These are phyloP conservation scores for Durio zibethinus DNA, from an alignment of 345 rosid species.

Conservation along the genomic window DNA sequence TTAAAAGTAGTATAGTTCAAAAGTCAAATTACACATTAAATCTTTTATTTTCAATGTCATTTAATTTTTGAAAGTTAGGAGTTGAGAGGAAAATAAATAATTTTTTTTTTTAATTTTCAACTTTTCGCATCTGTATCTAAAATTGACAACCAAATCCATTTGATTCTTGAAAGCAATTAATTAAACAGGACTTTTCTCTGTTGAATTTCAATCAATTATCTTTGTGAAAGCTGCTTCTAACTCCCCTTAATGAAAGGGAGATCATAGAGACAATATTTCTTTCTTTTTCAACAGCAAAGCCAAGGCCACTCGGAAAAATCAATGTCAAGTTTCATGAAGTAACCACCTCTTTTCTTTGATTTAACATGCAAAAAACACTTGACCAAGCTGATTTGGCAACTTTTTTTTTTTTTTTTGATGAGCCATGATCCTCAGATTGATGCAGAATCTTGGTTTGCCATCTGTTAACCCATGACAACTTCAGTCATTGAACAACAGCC, in stretches of 20 bases:
- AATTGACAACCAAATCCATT: neutral
- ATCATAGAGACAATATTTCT: neutral
- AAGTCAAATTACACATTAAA: too few relatives aligned
- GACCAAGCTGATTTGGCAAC: neutral
- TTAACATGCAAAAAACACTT: neutral
- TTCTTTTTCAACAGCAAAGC: neutral
- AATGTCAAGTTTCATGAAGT: neutral
- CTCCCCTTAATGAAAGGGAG: neutral
- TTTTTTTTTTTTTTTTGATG: neutral
- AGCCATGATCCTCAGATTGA: neutral
- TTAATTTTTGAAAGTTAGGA: neutral
- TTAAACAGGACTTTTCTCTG: neutral
- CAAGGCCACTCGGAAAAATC: neutral
- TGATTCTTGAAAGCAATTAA: neutral
- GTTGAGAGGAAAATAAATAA: neutral
- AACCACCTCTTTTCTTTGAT: neutral
- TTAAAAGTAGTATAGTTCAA: too few relatives aligned
- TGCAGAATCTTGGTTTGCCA: neutral
- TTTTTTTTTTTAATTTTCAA: neutral
- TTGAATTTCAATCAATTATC: neutral
- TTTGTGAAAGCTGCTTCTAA: neutral
- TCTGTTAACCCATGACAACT: neutral
- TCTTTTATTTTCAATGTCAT: neutral
- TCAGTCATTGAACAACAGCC: conserved; percentile 1
- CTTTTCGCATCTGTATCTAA: neutral